A percentile compares a stretch with the other conserved stretches of the same genome.
phyloP scores from a whole-genome alignment of 2,329 filamentous ascomycete species.

The Talaromyces atroroseus region DNA sequence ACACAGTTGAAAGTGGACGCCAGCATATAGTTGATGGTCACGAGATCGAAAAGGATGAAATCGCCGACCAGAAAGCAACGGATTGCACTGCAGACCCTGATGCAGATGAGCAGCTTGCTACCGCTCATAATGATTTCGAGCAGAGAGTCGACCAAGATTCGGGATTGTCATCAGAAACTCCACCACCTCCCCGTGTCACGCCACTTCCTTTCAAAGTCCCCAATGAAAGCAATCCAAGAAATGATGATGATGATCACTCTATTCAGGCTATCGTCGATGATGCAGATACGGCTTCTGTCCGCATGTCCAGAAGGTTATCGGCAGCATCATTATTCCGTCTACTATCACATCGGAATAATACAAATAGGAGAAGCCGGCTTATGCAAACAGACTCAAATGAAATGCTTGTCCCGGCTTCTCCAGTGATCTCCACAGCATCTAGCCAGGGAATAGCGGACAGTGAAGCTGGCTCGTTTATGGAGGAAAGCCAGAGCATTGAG shows the following conservation, averaged over 20 bases:
- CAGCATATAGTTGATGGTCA: background rate
- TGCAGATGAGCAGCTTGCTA: background rate
- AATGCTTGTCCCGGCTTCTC: conserved; percentile 23
- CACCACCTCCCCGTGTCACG: conserved; percentile 5
- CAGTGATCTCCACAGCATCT: conserved; percentile 20
- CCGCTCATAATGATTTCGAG: background rate
- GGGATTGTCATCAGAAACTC: background rate
- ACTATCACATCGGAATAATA: conserved; percentile 18
- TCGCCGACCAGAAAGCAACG: background rate
- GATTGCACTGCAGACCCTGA: background rate
- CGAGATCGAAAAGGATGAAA: background rate
- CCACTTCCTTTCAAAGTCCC: conserved; percentile 20
- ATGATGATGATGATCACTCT: conserved; percentile 52
- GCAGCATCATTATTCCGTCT: conserved; percentile 23
- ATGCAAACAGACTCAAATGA: conserved; percentile 31
- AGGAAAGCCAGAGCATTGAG: conserved; percentile 2
- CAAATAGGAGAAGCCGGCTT: conserved; percentile 16
- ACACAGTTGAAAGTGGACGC: background rate
- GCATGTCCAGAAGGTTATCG: conserved; percentile 26
- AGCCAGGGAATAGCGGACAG: conserved; percentile 22
- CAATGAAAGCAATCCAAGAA: conserved; percentile 23
- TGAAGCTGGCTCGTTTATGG: conserved; percentile 8
- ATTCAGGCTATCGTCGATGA: conserved; percentile 59
- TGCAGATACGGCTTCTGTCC: conserved; percentile 26
- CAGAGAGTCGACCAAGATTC: background rate